Evolutionary conservation across 345 rosid species (phyloP).

Genomic region (Chamaenerion angustifolium): DNA sequence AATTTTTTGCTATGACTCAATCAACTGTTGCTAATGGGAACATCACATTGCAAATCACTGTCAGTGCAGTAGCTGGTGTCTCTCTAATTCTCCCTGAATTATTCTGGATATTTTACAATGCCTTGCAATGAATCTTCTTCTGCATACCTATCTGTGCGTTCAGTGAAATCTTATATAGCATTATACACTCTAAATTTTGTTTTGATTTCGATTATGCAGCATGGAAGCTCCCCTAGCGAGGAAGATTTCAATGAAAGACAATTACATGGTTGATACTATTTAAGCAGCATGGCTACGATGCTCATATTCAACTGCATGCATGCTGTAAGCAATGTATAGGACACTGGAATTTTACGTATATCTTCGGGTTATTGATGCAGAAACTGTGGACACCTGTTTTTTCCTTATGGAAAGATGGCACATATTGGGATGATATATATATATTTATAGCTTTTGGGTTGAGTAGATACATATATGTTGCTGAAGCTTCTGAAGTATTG

Average conservation of each 20-base stretch:
- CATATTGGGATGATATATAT: background rate
- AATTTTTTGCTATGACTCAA: no score
- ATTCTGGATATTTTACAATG: no score
- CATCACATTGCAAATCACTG: no score
- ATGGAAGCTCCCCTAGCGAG: conserved; percentile 21
- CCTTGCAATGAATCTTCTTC: no score
- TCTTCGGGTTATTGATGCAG: conserved; percentile 11
- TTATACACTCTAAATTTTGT: no score
- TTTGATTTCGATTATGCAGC: conserved; percentile 1
- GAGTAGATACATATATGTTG: conserved; percentile 7
- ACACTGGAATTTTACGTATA: conserved; percentile 4
- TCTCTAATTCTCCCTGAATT: no score
- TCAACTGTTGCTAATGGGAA: no score
- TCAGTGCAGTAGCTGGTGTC: no score
- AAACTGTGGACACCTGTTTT: conserved; percentile 16
- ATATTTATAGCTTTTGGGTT: conserved; percentile 18
- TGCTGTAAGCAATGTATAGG: conserved; percentile 4
- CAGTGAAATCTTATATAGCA: no score
- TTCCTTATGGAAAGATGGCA: conserved; percentile 1
- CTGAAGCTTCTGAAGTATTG: conserved; percentile 1
- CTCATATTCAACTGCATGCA: no score
- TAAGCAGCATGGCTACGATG: no score
- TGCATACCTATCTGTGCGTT: no score
- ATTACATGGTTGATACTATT: background rate
- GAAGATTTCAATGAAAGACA: background rate